phyloP scores from a whole-genome alignment of 1,284 basidiomycete species.

The Cutaneotrichosporon sp. region DNA sequence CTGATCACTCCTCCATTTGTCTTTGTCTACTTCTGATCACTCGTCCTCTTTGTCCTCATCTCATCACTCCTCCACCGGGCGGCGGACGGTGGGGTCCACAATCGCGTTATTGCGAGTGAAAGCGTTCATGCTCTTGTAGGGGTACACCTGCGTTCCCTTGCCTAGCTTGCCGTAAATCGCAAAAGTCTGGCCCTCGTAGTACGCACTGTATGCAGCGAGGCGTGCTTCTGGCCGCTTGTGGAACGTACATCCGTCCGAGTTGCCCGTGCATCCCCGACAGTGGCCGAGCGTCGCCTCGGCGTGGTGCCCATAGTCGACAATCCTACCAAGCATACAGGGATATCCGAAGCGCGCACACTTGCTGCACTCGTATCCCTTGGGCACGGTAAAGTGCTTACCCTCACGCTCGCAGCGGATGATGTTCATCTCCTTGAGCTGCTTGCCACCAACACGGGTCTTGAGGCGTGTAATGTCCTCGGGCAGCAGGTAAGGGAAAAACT shows the following conservation, averaged over 20 bases:
- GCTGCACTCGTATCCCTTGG: background rate
- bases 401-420: background rate
- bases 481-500: background rate
- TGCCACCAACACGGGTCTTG: background rate
- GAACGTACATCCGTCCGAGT: background rate
- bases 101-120: background rate
- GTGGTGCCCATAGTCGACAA: background rate
- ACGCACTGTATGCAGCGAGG: background rate
- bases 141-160: background rate
- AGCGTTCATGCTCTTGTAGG: background rate
- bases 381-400: background rate
- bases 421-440: slow-evolving; percentile 3
- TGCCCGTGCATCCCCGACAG: background rate
- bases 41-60: too few species aligned
- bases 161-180: background rate
- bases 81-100: background rate
- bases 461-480: background rate
- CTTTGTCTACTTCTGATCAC: too few species aligned
- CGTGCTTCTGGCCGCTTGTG: background rate
- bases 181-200: background rate
- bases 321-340: background rate
- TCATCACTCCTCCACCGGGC: background rate
- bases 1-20: too few species aligned
- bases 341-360: background rate
- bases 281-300: background rate